Evolutionary conservation across 768 basidiomycete genomes (phyloP), one percentile per base, ranked within the genome.

Genomic region (Grammothele lineata): DNA sequence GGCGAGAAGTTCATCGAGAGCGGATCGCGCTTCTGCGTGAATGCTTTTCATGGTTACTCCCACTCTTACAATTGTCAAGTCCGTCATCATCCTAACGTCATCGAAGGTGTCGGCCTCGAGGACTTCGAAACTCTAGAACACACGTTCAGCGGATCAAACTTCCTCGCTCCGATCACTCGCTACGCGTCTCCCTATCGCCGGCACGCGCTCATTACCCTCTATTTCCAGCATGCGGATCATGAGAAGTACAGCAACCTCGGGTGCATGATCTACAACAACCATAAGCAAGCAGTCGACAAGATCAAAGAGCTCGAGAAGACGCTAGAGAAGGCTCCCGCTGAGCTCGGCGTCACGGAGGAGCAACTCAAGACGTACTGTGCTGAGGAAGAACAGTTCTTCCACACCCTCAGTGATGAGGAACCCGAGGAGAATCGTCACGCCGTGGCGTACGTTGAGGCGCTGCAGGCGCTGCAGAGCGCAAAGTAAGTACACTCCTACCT

Each of bases 11-110:
- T 34, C 21, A 3, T 3, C 6, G 38, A 34, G 5, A 40, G 43
- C 30, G 25, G 24, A 11, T 23, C 24, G 17, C 50, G 40, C 15
- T 43, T 45, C 27, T 49, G 43, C 25, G 56, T 63, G 15, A 49
- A 61, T 39, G 54, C 64, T 2, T 70, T 69, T 44, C 66, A 70
- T 53, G 66, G 68, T 0, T 66, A 67, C 49, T 45, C 62, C 9
- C 69, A 73, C 46, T 56, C 63, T 47, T 57, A 58, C 43, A 1
- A 15, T 5, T 72, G 70, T 39, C 70, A 71, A 40, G 40, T 62
- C 7, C 21, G 43, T 0, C 42, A 62, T 40, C 70, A 70, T 38
- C 68, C 67, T 11, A 60, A 58, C 38, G 33, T 34, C 40, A 62
- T 66, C 23, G 26, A 42, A 5, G 61, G 67, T 5, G 52, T 55